phyloP scores from a whole-genome alignment of 306 rosid genomes.

The Pterocarpus santalinus region DNA sequence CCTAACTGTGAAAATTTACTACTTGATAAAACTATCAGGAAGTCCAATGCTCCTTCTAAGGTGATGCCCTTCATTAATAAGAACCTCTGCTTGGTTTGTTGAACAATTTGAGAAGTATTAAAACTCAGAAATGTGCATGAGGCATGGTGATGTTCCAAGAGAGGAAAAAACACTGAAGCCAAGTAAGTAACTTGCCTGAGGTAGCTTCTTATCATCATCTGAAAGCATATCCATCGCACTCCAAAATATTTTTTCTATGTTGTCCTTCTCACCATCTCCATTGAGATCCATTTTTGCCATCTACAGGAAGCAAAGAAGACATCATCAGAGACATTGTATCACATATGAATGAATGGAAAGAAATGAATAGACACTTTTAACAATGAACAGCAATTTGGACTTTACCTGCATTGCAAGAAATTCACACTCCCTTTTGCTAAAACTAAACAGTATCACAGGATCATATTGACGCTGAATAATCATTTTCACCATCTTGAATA shows the following conservation, averaged over 20 bases:
- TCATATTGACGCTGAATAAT: constrained; percentile 94
- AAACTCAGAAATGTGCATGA: constrained; percentile 15
- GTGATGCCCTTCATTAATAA: neutral
- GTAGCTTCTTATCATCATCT: constrained; percentile 95
- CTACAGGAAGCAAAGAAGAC: constrained; percentile 55
- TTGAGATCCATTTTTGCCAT: constrained; percentile 98
- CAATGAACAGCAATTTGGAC: constrained; percentile 22
- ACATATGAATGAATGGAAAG: neutral
- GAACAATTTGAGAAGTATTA: constrained; percentile 13
- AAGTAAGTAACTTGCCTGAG: constrained; percentile 73
- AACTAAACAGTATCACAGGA: constrained; percentile 94
- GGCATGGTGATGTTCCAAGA: neutral
- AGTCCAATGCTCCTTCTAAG: neutral
- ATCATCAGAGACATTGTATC: constrained; percentile 18
- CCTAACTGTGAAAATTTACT: neutral
- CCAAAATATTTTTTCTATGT: constrained; percentile 82
- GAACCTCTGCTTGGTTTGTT: constrained; percentile 35
- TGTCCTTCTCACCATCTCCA: constrained; percentile 83
- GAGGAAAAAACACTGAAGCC: neutral
- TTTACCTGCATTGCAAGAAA: constrained; percentile 96
- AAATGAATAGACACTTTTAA: neutral
- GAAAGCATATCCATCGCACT: constrained; percentile 99
- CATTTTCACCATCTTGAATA: constrained; percentile 98
- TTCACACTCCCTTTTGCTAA: constrained; percentile 98
- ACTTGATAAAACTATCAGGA: neutral